phyloP scores from a whole-genome alignment of 2,329 filamentous ascomycete genomes.

The Cladosporium sphaerospermum region DNA sequence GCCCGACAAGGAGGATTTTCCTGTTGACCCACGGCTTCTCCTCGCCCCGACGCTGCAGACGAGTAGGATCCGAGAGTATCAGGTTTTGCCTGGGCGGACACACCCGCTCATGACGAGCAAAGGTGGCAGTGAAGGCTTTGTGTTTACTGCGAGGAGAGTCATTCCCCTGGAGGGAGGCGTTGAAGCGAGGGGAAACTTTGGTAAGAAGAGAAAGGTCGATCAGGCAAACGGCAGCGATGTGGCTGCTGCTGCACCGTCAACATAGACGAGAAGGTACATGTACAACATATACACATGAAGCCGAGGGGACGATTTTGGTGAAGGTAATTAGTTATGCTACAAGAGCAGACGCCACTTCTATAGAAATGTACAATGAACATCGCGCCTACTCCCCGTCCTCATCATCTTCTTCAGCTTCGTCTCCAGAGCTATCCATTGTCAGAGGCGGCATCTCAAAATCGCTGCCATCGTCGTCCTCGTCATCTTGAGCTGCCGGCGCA shows the following conservation, averaged over 20 bases:
- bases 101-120: constrained; percentile 89
- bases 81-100: constrained; percentile 84
- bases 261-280: no score
- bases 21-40: constrained; percentile 77
- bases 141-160: constrained; percentile 79
- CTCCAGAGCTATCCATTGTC: constrained; percentile 27
- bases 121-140: constrained; percentile 82
- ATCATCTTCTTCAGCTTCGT: constrained; percentile 22
- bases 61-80: constrained; percentile 72
- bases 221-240: neutral
- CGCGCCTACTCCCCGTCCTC: constrained; percentile 1
- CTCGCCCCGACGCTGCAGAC: constrained; percentile 77
- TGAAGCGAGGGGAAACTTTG: constrained; percentile 70
- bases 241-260: neutral
- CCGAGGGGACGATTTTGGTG: no score
- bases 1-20: constrained; percentile 60
- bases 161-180: constrained; percentile 73
- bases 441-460: constrained; percentile 33
- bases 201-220: constrained; percentile 57
- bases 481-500: constrained; percentile 9
- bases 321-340: no score
- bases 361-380: neutral
- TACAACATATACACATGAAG: no score
- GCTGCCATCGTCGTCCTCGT: constrained; percentile 26
- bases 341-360: no score